These are phyloP conservation scores for Cyclotella sp. DNA, from an alignment of 108 stramenopile species.

Conservation along the genomic window DNA sequence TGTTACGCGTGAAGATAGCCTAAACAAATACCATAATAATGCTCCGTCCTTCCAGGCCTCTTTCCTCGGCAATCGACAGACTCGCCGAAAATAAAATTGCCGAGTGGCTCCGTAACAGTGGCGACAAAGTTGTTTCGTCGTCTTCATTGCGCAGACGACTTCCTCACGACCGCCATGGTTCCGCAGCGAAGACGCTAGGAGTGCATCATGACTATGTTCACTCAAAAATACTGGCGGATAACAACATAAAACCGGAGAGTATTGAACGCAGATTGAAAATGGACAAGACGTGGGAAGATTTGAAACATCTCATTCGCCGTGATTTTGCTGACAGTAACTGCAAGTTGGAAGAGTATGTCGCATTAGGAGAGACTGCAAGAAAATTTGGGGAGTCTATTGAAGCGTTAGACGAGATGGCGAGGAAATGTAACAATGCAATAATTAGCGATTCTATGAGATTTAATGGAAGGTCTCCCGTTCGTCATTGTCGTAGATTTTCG, in stretches of 20 bases:
- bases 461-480: constrained; percentile 2
- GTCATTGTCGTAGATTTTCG: neutral
- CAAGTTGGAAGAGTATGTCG: neutral
- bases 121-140: neutral
- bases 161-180: neutral
- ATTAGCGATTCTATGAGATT: constrained; percentile 5
- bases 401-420: neutral
- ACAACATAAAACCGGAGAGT: constrained; percentile 5
- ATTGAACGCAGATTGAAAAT: neutral
- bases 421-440: neutral
- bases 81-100: constrained; percentile 1
- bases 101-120: neutral
- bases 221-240: constrained; percentile 10
- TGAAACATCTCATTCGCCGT: neutral
- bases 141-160: neutral
- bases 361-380: neutral
- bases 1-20: no score
- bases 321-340: neutral
- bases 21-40: no score
- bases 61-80: neutral
- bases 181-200: neutral
- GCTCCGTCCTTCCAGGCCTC: no score
- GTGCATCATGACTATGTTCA: constrained; percentile 1
- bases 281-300: neutral
- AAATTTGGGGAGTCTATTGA: neutral